Evolutionary conservation across 78 protist genomes (phyloP).

Genomic region (Tieghemostelium lacteum): DNA sequence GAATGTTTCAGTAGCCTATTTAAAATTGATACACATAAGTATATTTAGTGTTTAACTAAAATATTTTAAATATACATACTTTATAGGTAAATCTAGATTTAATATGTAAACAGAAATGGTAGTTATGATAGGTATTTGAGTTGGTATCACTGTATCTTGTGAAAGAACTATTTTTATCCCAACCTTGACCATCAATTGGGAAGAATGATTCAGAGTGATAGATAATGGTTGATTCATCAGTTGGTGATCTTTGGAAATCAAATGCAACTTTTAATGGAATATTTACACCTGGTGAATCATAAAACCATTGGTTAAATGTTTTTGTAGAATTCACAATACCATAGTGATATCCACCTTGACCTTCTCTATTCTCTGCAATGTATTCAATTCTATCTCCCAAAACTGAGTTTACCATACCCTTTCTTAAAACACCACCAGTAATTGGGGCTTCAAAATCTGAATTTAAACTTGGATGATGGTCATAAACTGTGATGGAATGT

Average conservation of each 20-base stretch:
- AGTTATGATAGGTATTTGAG: background rate
- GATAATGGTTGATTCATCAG: background rate
- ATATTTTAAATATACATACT: background rate
- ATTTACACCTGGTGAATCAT: background rate
- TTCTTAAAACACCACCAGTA: conserved; percentile 9
- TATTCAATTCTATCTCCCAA: background rate
- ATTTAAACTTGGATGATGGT: conserved; percentile 56
- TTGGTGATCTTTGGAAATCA: background rate
- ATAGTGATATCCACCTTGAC: background rate
- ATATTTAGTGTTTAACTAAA: background rate
- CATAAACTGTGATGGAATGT: conserved; percentile 14
- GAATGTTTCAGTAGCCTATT: conserved; percentile 52
- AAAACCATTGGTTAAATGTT: conserved; percentile 10
- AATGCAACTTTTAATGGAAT: background rate
- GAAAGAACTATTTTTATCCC: conserved; percentile 4
- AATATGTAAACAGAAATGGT: conserved; percentile 50
- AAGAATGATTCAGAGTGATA: conserved; percentile 23
- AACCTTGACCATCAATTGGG: conserved; percentile 71
- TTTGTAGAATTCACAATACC: background rate
- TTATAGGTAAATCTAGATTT: conserved; percentile 32
- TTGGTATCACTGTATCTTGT: background rate
- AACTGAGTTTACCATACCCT: background rate
- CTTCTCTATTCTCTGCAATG: background rate
- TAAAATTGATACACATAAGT: background rate
- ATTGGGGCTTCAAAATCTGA: conserved; percentile 41